phyloP scores from a whole-genome alignment of 2,329 filamentous ascomycete species.

The Colletotrichum spaethianum region DNA sequence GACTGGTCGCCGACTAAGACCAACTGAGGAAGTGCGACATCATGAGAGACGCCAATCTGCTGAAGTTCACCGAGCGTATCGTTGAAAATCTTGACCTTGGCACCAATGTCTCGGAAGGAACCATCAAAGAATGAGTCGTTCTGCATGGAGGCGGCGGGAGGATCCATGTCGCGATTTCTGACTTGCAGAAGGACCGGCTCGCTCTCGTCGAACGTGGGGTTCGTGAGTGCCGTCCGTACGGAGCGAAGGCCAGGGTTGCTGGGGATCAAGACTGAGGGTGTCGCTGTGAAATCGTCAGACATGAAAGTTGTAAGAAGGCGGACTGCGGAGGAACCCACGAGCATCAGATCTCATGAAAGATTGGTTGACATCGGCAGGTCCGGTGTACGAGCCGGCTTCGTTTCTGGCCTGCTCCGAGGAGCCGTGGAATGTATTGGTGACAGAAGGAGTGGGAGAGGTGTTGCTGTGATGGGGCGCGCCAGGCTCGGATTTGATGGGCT shows the following conservation, averaged over 20 bases:
- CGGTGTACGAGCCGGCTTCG: conserved; percentile 3
- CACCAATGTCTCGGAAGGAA: conserved; percentile 69
- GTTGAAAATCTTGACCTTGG: conserved; percentile 75
- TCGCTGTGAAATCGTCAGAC: conserved; percentile 46
- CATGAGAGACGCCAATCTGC: conserved; percentile 79
- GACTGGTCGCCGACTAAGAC: conserved; percentile 89
- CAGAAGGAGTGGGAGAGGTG: conserved; percentile 13
- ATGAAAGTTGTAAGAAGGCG: background rate
- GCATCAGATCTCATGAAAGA: conserved; percentile 53
- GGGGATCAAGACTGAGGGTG: conserved; percentile 52
- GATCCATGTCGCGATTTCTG: conserved; percentile 47
- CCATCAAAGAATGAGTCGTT: conserved; percentile 57
- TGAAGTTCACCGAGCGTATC: conserved; percentile 78
- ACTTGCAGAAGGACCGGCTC: conserved; percentile 56
- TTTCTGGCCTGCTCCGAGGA: conserved; percentile 15
- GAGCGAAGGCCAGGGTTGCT: conserved; percentile 7
- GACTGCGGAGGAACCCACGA: conserved; percentile 49
- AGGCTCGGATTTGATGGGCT: conserved; percentile 35
- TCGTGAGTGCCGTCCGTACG: conserved; percentile 29
- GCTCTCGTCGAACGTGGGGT: conserved; percentile 46
- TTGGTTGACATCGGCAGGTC: conserved; percentile 18
- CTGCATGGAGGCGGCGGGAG: conserved; percentile 44
- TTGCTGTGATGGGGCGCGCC: background rate
- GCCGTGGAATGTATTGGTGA: conserved; percentile 24
- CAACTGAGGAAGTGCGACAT: conserved; percentile 81